phyloP scores from a whole-genome alignment of 2,329 filamentous ascomycete species.

The Pseudogymnoascus verrucosus region DNA sequence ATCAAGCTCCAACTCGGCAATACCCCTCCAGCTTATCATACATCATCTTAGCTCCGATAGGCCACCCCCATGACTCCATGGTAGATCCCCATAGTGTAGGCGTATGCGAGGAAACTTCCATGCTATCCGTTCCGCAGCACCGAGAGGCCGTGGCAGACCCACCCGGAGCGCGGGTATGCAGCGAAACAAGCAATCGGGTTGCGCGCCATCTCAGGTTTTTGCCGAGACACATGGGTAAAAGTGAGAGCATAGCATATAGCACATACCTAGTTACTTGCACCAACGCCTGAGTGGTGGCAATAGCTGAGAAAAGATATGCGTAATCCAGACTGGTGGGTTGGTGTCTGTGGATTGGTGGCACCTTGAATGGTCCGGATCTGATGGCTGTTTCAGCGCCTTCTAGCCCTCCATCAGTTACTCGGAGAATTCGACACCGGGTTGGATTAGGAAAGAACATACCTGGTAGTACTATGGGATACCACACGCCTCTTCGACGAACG shows the following conservation, averaged over 20 bases:
- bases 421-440: neutral
- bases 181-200: neutral
- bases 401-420: neutral
- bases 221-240: neutral
- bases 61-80: neutral
- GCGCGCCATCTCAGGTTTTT: neutral
- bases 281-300: neutral
- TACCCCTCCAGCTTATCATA: neutral
- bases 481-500: neutral
- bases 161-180: neutral
- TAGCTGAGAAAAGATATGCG: neutral
- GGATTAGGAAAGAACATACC: neutral
- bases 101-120: slow-evolving; percentile 4
- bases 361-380: neutral
- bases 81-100: neutral
- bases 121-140: neutral
- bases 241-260: neutral
- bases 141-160: neutral
- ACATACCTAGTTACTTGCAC: neutral
- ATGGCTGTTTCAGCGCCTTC: neutral
- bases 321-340: neutral
- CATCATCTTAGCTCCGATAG: neutral
- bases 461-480: neutral
- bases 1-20: slow-evolving; percentile 1
- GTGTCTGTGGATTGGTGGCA: neutral